Percentiles rank a stretch among this genome's conserved stretches.
phyloP scores from a whole-genome alignment of 768 basidiomycete species.

The Tricholoma saponaceum region DNA sequence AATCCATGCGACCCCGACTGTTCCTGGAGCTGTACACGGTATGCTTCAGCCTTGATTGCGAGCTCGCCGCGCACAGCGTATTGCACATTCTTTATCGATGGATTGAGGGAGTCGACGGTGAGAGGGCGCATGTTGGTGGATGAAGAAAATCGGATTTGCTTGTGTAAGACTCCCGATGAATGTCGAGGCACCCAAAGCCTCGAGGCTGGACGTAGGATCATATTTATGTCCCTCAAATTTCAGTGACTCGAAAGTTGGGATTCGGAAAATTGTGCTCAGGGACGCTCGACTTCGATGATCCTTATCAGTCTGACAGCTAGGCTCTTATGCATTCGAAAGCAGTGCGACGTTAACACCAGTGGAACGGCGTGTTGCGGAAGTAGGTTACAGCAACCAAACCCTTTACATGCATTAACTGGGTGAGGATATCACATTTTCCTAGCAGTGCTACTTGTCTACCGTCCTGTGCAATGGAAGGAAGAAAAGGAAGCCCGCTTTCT shows the following conservation, averaged over 20 bases:
- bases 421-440: no score
- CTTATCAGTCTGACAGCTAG: neutral
- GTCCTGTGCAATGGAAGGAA: no score
- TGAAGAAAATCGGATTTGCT: neutral
- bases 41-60: slow-evolving; percentile 88
- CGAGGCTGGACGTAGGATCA: neutral
- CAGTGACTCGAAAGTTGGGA: neutral
- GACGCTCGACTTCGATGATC: neutral
- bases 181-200: neutral
- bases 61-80: slow-evolving; percentile 98
- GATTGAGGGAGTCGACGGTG: slow-evolving; percentile 74
- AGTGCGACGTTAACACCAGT: neutral
- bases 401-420: no score
- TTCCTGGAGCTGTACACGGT: slow-evolving; percentile 65
- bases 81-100: slow-evolving; percentile 79
- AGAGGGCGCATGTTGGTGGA: slow-evolving; percentile 49
- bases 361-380: no score
- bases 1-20: slow-evolving; percentile 42
- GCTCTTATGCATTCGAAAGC: no score
- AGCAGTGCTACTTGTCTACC: no score
- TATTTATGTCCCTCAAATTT: neutral
- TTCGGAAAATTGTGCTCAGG: neutral
- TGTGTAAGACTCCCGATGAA: neutral
- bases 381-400: no score
- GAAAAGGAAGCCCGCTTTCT: no score